phyloP scores from a whole-genome alignment of 2,329 filamentous ascomycete genomes.

The Hypoxylon sp. region DNA sequence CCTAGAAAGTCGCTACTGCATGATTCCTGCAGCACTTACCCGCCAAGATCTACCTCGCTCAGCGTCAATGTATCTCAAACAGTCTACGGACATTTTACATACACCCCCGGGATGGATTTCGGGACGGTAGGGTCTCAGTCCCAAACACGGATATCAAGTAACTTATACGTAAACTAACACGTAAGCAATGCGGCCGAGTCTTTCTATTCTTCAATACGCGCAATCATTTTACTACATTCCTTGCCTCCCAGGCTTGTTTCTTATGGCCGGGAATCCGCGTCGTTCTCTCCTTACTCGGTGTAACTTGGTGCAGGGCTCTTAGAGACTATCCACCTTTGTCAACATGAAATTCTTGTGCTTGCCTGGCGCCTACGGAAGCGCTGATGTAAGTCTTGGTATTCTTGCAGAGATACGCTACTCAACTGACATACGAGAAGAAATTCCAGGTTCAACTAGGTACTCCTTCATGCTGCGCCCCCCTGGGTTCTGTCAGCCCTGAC shows the following conservation, averaged over 20 bases:
- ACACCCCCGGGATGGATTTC: slow-evolving; percentile 32
- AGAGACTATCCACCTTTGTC: slow-evolving; percentile 35
- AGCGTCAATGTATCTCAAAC: slow-evolving; percentile 42
- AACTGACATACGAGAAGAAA: slow-evolving; percentile 57
- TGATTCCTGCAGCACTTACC: slow-evolving; percentile 28
- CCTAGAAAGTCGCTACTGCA: slow-evolving; percentile 30
- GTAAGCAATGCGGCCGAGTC: slow-evolving; percentile 25
- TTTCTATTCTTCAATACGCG: slow-evolving; percentile 32
- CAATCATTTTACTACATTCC: slow-evolving; percentile 33
- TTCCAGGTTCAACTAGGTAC: slow-evolving; percentile 67
- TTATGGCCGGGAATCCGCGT: slow-evolving; percentile 33
- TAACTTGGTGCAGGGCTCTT: slow-evolving; percentile 29
- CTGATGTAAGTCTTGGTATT: slow-evolving; percentile 52
- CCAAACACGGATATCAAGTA: slow-evolving; percentile 40
- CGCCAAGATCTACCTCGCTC: slow-evolving; percentile 33
- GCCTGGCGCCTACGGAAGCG: slow-evolving; percentile 70
- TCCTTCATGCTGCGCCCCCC: slow-evolving; percentile 24
- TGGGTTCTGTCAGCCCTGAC: slow-evolving; percentile 16
- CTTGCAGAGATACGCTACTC: slow-evolving; percentile 9
- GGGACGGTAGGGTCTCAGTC: slow-evolving; percentile 38
- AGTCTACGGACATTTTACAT: slow-evolving; percentile 31
- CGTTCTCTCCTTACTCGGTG: slow-evolving; percentile 22
- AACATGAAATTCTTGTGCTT: slow-evolving; percentile 70
- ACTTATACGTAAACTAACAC: slow-evolving; percentile 44
- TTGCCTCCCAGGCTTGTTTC: slow-evolving; percentile 26